These are phyloP conservation scores for Colletotrichum costaricense DNA, from an alignment of 2,329 filamentous ascomycete genomes.

Conservation along the genomic window DNA sequence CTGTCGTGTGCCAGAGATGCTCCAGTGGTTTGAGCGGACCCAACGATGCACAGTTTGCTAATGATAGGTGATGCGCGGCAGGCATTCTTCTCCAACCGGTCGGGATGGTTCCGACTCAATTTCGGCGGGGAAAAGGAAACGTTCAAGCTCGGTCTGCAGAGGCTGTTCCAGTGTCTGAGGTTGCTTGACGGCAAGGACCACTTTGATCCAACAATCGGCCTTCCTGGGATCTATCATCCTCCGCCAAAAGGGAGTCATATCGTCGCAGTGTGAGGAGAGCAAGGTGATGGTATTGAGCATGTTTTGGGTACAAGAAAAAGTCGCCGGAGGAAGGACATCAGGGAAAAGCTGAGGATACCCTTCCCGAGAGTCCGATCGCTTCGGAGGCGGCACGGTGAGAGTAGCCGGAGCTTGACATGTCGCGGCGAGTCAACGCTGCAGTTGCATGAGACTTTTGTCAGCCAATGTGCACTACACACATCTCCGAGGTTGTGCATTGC, in stretches of 20 bases:
- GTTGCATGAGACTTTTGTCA: background rate
- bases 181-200: conserved; percentile 8
- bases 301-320: background rate
- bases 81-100: conserved; percentile 5
- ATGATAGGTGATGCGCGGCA: background rate
- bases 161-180: conserved; percentile 1
- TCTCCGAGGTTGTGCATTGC: background rate
- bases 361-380: background rate
- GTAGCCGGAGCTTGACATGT: background rate
- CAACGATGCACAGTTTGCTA: background rate
- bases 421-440: background rate
- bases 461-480: background rate
- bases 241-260: background rate
- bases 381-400: background rate
- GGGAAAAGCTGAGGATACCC: background rate
- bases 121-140: conserved; percentile 23
- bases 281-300: background rate
- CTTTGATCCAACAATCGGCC: background rate
- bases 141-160: conserved; percentile 14
- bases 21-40: too few relatives aligned
- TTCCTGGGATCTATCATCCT: background rate
- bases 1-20: background rate
- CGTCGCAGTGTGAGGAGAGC: background rate
- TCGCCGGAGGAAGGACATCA: background rate
- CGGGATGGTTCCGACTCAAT: conserved; percentile 23